A percentile compares a stretch with the other conserved stretches of the same genome.
Conservation (phyloP, 2,329 filamentous ascomycete genomes). For the Venturia nashicola region DNA sequence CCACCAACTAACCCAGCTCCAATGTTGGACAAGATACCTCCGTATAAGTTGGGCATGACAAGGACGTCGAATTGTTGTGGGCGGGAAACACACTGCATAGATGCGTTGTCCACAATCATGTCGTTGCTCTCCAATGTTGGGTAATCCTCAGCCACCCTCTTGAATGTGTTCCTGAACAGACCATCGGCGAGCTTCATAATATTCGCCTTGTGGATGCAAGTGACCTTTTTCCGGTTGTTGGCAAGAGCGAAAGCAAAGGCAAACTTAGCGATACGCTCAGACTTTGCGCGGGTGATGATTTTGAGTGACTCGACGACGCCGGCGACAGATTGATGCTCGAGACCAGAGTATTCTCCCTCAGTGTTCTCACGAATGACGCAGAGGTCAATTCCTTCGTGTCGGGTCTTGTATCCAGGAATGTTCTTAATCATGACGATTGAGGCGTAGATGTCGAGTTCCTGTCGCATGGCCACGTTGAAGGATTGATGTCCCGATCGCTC, state of each 20-base stretch:
- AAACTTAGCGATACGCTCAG: conserved; percentile 97
- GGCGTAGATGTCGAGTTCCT: conserved; percentile 99
- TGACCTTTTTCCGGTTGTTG: conserved; percentile 99
- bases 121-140: conserved; percentile 92
- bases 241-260: conserved; percentile 95
- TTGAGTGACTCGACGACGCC: conserved; percentile 98
- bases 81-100: conserved; percentile 93
- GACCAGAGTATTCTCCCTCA: conserved; percentile 97
- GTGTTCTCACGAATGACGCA: conserved; percentile 99
- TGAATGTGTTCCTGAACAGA: conserved; percentile 96
- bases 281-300: conserved; percentile 99
- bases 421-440: conserved; percentile 98
- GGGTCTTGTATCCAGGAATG: conserved; percentile 95
- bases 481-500: conserved; percentile 95
- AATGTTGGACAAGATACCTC: conserved; percentile 97
- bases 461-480: conserved; percentile 98
- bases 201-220: conserved; percentile 99
- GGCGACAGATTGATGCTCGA: conserved; percentile 94
- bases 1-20: conserved; percentile 93
- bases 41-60: conserved; percentile 99
- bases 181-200: conserved; percentile 99
- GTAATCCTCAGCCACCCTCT: conserved; percentile 86
- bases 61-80: conserved; percentile 99
- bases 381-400: conserved; percentile 93
- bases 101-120: conserved; percentile 99